phyloP scores from a whole-genome alignment of 768 basidiomycete species.

The Pholiota molesta region DNA sequence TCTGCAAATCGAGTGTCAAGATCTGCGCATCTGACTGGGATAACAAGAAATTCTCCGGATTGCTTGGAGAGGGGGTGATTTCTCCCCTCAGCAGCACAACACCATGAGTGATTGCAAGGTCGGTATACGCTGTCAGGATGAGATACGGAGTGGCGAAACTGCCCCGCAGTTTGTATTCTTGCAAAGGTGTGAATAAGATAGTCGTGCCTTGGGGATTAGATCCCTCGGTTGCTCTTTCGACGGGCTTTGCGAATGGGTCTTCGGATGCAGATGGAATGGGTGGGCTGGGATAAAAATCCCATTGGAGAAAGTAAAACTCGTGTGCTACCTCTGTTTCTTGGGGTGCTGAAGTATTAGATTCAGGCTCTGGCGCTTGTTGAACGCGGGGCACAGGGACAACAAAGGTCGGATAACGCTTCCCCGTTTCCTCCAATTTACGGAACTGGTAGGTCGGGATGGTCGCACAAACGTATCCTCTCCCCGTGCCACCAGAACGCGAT shows the following conservation, averaged over 20 bases:
- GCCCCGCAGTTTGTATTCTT: conserved; percentile 87
- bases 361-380: conserved; percentile 24
- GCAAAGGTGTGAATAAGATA: conserved; percentile 88
- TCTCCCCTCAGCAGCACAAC: conserved; percentile 90
- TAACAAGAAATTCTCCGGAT: conserved; percentile 57
- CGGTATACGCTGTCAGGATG: conserved; percentile 90
- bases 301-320: conserved; percentile 88
- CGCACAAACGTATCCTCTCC: conserved; percentile 86
- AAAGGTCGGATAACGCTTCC: conserved; percentile 73
- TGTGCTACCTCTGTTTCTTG: conserved; percentile 50
- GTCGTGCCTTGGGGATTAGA: conserved; percentile 65
- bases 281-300: conserved; percentile 82
- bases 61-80: conserved; percentile 69
- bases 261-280: conserved; percentile 51
- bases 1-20: conserved; percentile 78
- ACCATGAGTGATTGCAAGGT: conserved; percentile 78
- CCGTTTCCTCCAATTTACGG: conserved; percentile 64
- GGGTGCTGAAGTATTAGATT: background rate
- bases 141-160: conserved; percentile 91
- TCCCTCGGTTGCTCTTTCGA: conserved; percentile 24
- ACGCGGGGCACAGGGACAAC: conserved; percentile 78
- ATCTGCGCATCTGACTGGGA: conserved; percentile 84
- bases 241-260: conserved; percentile 47
- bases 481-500: conserved; percentile 77
- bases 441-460: conserved; percentile 76